These are phyloP conservation scores for Beta lomatogona DNA, from an alignment of 179 eudicot species.

Conservation along the genomic window DNA sequence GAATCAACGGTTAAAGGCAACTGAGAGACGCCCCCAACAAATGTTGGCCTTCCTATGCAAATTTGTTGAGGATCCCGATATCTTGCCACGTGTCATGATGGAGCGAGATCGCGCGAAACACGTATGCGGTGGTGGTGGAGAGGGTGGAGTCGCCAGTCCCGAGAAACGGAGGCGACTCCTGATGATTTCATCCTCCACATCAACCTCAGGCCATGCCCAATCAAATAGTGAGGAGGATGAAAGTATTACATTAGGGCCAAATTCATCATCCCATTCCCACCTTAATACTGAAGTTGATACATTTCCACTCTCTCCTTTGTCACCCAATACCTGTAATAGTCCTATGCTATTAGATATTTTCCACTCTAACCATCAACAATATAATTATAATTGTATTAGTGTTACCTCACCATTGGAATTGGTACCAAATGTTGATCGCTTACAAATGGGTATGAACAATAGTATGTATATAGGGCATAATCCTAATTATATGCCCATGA, in stretches of 20 bases:
- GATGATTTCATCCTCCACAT: constrained; percentile 15
- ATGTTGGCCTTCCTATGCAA: constrained; percentile 79
- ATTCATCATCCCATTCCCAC: constrained; percentile 15
- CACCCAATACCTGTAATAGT: constrained; percentile 26
- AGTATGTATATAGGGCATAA: constrained; percentile 4
- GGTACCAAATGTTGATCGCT: not conserved
- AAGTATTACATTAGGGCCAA: constrained; percentile 15
- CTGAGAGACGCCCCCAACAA: constrained; percentile 85
- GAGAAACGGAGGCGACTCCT: constrained; percentile 32
- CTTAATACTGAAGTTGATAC: too few relatives aligned
- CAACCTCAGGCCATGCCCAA: constrained; percentile 33
- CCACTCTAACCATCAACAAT: constrained; percentile 1
- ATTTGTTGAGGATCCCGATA: constrained; percentile 73
- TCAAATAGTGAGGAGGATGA: constrained; percentile 36
- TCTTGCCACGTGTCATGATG: constrained; percentile 57
- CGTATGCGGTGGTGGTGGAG: constrained; percentile 21
- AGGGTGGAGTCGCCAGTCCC: constrained; percentile 13
- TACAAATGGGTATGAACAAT: not conserved
- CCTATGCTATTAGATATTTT: not conserved
- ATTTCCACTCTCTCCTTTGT: constrained; percentile 9
- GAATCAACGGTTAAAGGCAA: constrained; percentile 68
- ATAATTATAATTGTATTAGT: constrained; percentile 14
- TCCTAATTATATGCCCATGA: constrained; percentile 21
- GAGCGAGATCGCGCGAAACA: constrained; percentile 44
- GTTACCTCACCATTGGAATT: not conserved